Base-by-base conservation (phyloP, 495 filamentous ascomycete species). In the Penicillium cataractarum region DNA sequence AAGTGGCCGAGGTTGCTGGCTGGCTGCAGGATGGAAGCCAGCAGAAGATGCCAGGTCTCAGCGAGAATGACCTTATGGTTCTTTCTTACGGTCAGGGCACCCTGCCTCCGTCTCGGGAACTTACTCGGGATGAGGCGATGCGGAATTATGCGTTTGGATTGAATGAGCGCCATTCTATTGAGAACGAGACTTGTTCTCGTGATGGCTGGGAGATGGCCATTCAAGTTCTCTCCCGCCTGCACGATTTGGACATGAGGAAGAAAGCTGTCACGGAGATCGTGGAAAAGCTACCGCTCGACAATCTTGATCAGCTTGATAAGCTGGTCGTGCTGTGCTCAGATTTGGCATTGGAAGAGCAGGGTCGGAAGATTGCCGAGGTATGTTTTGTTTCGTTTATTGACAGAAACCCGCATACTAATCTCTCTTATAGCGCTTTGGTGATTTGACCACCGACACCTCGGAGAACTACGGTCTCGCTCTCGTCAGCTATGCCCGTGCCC, bases 131-230 rank as follows among this genome's bases (percentile, higher is more conserved):
- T 70, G 84, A 87, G 27, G 83, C 92, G 17, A 77, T 96, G 9
- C 81, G 83, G n/a, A 78, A 82, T 40, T 97, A 96, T 76, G 90
- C 92, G 1, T 74, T 79, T 15, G 72, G 74, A 1, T 64, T 89
- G 15, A 77, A 79, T 60, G 68, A 74, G 6, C 82, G 82, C 54
- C 77, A 82, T 6, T 67, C 64, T 6, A 66, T 82, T 40, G 66
- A 77, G 51, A 70, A 75, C 56, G 68, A 74, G 56, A 74, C 77
- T 55, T 70, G 75, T 10, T 57, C 66, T 46, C 77, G 84, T 15
- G 87, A 91, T 57, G 93, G 93, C 12, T 97, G 93, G 93, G 90
- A 97, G 73, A 74, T 97, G 60, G 88, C 91, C 0, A 83, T 97
- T 57, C 84, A 91, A 48, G 82, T 95, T 15, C 76, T 96, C 32